Evolutionary conservation across 1,139 yeast species (phyloP).

Genomic region (Zygosaccharomyces pseudobailii): DNA sequence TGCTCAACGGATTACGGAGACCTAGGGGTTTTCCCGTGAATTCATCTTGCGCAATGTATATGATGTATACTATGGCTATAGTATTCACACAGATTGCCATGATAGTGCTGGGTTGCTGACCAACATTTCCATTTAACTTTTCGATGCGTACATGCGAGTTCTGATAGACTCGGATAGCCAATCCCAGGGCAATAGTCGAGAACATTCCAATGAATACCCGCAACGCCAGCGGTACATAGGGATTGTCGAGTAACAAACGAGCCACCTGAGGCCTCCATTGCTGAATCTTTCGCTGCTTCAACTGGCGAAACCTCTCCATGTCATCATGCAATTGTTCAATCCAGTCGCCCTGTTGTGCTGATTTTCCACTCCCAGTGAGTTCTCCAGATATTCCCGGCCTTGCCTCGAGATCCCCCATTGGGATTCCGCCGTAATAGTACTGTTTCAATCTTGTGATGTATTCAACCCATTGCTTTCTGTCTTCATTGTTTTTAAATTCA

Average conservation of each 20-base stretch:
- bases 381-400: neutral
- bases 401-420: neutral
- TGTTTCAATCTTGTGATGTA: slow-evolving; percentile 28
- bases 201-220: slow-evolving; percentile 63
- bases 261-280: slow-evolving; percentile 60
- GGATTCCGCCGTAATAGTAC: slow-evolving; percentile 22
- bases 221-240: slow-evolving; percentile 73
- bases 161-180: slow-evolving; percentile 61
- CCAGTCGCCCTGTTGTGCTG: slow-evolving; percentile 20
- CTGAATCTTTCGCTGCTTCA: slow-evolving; percentile 50
- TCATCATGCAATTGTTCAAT: slow-evolving; percentile 25
- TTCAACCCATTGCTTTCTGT: slow-evolving; percentile 30
- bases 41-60: slow-evolving; percentile 85
- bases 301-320: slow-evolving; percentile 29
- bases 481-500: slow-evolving; percentile 29
- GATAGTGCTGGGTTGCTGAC: slow-evolving; percentile 83
- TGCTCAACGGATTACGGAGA: slow-evolving; percentile 68
- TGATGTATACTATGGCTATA: slow-evolving; percentile 68
- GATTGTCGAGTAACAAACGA: slow-evolving; percentile 63
- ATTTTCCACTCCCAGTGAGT: slow-evolving; percentile 4
- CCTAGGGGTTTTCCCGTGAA: slow-evolving; percentile 85
- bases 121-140: slow-evolving; percentile 40
- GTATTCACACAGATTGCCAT: slow-evolving; percentile 88
- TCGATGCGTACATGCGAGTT: slow-evolving; percentile 37
- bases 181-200: slow-evolving; percentile 57